Evolutionary conservation across 768 basidiomycete species (phyloP), one percentile per base, ranked within the genome.

Genomic region (Lentinus brumalis): DNA sequence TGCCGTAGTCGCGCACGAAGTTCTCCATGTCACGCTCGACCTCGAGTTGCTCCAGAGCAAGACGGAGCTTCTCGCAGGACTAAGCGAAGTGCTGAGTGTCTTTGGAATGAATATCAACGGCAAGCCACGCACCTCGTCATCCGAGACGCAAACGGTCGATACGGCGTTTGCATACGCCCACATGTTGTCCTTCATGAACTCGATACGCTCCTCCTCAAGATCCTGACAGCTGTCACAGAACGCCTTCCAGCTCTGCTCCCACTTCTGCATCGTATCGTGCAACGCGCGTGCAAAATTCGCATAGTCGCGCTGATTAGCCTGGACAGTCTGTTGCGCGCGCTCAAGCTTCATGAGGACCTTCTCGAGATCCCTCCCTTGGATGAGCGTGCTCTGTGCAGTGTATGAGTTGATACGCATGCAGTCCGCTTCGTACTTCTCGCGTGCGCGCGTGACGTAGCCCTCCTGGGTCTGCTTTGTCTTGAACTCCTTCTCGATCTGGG

Each of bases 211-310:
- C 67, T 98, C 95, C 69, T 99, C 97, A 52, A 97, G 76, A 76
- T 99, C 97, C 75, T 99, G 97, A 63, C 93, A 93, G 46, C 84
- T 85, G 74, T 99, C 97, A 70, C 94, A 96, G 75, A 97, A 98
- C 3, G 78, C 78, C 74, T 92, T 96, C 97, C 97, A 99, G 61
- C 92, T 89, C 62, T 83, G 80, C 71, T 97, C 95, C 97, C 96
- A 98, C 69, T 90, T 89, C 52, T 77, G 80, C 21, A 83, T 81
- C 14, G 93, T 96, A 52, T 92, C 91, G 65, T 86, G 84, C 42
- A 97, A 74, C 0, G 86, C 88, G 57, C 84, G 85, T 3, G 91
- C 85, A 71, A 94, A 95, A 70, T 91, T 91, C n/a, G 84, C 82
- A 70, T 94, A 98, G 61, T 99, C 97, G 40, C 89, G 84, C 75